Evolutionary conservation across 2,329 filamentous ascomycete genomes (phyloP).

Genomic region (Verticillium nonalfalfae): DNA sequence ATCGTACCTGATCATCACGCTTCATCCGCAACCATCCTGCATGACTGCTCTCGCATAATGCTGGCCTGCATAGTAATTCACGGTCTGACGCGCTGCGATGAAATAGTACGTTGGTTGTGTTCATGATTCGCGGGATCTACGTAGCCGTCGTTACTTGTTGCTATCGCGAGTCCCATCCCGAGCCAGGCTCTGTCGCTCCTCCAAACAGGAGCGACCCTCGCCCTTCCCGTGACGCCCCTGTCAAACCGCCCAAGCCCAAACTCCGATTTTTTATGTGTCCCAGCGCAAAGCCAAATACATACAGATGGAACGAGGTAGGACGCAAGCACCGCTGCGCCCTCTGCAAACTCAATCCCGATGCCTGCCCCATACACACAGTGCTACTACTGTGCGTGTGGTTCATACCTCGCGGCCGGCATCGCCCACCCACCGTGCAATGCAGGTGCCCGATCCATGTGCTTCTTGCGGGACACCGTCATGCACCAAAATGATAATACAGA

Average conservation of each 20-base stretch:
- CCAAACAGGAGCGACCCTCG: background rate
- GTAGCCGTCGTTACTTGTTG: slow-evolving; percentile 1
- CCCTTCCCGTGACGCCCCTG: background rate
- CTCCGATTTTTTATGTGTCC: slow-evolving; percentile 35
- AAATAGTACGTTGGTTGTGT: background rate
- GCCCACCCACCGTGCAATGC: background rate
- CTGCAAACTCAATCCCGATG: background rate
- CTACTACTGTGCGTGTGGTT: slow-evolving; percentile 8
- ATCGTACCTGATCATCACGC: too few species aligned
- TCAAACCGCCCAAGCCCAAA: slow-evolving; percentile 14
- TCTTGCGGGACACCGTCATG: background rate
- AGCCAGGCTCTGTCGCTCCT: background rate
- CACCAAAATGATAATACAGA: background rate
- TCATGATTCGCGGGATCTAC: slow-evolving; percentile 14
- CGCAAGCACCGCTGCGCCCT: background rate
- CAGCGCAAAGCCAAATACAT: background rate
- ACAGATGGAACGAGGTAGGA: background rate
- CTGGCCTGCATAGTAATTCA: too few species aligned
- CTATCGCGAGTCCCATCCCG: slow-evolving; percentile 10
- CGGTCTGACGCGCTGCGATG: too few species aligned
- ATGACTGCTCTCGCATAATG: too few species aligned
- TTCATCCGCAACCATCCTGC: too few species aligned
- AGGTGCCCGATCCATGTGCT: background rate
- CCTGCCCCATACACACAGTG: background rate
- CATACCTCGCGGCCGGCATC: background rate